These are phyloP conservation scores for Xylaria sp. DNA, from an alignment of 2,329 filamentous ascomycete species.

Conservation along the genomic window DNA sequence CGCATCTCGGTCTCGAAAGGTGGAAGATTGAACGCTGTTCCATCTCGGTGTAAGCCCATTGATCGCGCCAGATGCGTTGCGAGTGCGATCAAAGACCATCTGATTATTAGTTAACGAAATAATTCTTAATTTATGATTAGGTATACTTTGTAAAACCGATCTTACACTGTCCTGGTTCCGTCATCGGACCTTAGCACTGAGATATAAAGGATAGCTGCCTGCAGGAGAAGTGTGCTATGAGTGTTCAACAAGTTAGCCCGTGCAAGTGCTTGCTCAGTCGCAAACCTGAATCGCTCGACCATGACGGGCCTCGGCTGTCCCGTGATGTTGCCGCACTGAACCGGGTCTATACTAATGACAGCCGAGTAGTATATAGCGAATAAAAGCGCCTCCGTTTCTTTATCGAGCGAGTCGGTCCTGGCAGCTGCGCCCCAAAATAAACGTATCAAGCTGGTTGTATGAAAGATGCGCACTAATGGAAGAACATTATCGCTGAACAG, in stretches of 20 bases:
- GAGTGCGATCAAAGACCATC: conserved; percentile 46
- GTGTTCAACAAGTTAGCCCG: conserved; percentile 67
- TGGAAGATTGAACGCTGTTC: conserved; percentile 50
- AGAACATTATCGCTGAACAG: conserved; percentile 38
- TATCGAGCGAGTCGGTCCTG: conserved; percentile 37
- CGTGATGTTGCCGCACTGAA: conserved; percentile 54
- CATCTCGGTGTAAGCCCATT: conserved; percentile 58
- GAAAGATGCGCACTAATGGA: conserved; percentile 39
- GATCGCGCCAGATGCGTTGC: conserved; percentile 41
- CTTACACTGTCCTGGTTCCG: conserved; percentile 46
- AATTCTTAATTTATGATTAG: too few species aligned
- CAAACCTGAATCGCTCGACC: conserved; percentile 64
- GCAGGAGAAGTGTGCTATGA: conserved; percentile 65
- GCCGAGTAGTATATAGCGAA: conserved; percentile 68
- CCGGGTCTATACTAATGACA: conserved; percentile 55
- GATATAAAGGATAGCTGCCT: conserved; percentile 67
- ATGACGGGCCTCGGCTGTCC: conserved; percentile 57
- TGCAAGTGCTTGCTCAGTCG: conserved; percentile 66
- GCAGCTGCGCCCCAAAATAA: conserved; percentile 37
- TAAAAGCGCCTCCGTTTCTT: conserved; percentile 62
- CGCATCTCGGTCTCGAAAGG: conserved; percentile 59
- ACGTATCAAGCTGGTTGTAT: conserved; percentile 36
- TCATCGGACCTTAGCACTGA: conserved; percentile 55
- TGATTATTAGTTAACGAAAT: too few species aligned
- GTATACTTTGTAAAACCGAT: too few species aligned